Conservation (phyloP, 1,284 basidiomycete species). For the Puccinia triticina region DNA sequence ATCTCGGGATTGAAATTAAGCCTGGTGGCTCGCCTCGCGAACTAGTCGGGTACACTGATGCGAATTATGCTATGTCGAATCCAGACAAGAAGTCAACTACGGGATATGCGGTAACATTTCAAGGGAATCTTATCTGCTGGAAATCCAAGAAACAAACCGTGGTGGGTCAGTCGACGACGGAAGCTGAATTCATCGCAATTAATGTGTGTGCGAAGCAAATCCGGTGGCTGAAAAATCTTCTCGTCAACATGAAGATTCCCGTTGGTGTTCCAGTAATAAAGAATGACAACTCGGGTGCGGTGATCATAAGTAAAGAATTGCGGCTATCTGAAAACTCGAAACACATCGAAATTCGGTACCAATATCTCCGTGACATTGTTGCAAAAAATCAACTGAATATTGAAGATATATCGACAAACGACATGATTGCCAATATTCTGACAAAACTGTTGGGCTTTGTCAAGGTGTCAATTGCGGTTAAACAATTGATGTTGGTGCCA, state of each 20-base stretch:
- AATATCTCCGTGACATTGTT: conserved; percentile 28
- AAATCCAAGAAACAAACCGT: conserved; percentile 10
- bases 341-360: conserved; percentile 37
- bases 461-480: background rate
- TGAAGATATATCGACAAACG: background rate
- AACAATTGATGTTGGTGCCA: background rate
- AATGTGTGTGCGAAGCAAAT: too few relatives aligned
- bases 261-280: too few relatives aligned
- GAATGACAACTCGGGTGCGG: too few relatives aligned
- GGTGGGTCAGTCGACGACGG: conserved; percentile 25
- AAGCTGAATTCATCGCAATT: too few relatives aligned
- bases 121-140: conserved; percentile 10
- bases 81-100: too few relatives aligned
- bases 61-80: conserved; percentile 23
- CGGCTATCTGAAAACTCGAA: conserved; percentile 16
- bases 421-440: conserved; percentile 7
- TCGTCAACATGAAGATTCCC: too few relatives aligned
- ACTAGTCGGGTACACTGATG: conserved; percentile 24
- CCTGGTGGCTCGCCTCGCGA: too few relatives aligned
- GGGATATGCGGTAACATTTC: background rate
- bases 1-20: background rate
- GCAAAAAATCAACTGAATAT: background rate
- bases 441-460: background rate
- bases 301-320: too few relatives aligned
- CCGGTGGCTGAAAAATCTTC: too few relatives aligned